Evolutionary conservation across 192 early-diverging fungal genomes (phyloP), one percentile per base, ranked within the genome.

Genomic region (Coemansia sp.): DNA sequence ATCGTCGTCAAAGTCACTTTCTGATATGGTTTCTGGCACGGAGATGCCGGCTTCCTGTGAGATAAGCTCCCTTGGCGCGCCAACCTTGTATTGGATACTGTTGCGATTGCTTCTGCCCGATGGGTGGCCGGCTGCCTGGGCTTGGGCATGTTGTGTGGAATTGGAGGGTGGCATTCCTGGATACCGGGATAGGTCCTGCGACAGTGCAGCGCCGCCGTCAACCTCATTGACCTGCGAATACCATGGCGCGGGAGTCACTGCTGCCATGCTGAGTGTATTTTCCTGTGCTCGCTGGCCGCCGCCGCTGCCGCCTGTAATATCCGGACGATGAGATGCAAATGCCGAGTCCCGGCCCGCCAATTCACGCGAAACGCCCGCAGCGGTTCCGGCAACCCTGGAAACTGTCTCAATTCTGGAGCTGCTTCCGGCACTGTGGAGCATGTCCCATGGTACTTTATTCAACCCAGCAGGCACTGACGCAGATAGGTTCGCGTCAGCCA

Each of bases 81-180:
- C 67, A 21, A 73, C 75, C 12, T 68, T 72, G 65, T 82, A 82
- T 64, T 82, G 74, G 22, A 76, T 75, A 64, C 75, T 82, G 71
- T 79, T 82, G 49, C 81, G 71, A 65, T 78, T 80, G 64, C 65
- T 73, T 31, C 68, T 57, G 52, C 73, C 60, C 7, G n/a, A 24
- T 31, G 34, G 62, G n/a, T 56, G 34, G n/a, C 53, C 56, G 23
- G 56, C 53, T 12, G 49, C 44, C 21, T 66, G 74, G 14, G 10
- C 21, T 34, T 54, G 57, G 55, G 61, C 47, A 51, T 60, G 68
- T 31, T 61, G 64, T 54, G 64, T 30, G 31, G 22, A 38, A 49
- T 48, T 56, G 7, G 62, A 60, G 18, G 62, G 27, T 31, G 57
- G 23, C 47, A 78, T 64, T 31, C 62, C 69, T 0, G 75, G 75